Evolutionary conservation across 306 rosid genomes (phyloP).

Genomic region (Medicago lupulina): DNA sequence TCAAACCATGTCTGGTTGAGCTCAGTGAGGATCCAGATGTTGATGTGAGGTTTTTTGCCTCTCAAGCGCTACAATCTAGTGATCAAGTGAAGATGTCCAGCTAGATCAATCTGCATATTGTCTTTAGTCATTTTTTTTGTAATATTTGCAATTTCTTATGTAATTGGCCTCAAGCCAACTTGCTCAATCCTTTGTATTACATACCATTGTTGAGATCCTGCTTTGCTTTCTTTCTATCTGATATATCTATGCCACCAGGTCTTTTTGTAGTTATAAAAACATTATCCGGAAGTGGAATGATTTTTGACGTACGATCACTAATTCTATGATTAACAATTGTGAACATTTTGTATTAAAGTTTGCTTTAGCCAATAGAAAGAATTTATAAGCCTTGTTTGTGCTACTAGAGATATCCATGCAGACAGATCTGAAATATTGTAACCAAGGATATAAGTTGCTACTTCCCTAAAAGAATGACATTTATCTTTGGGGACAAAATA

Average conservation of each 20-base stretch:
- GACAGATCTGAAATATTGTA: no score
- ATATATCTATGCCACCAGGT: constrained; percentile 34
- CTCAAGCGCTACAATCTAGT: constrained; percentile 85
- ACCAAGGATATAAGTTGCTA: no score
- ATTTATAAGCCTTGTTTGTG: constrained; percentile 17
- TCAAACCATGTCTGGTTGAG: constrained; percentile 89
- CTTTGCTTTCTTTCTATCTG: constrained; percentile 32
- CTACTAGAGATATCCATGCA: not conserved
- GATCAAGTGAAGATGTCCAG: constrained; percentile 79
- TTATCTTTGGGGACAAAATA: not conserved
- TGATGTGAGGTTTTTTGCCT: constrained; percentile 92
- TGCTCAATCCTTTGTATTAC: constrained; percentile 41
- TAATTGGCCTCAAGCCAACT: constrained; percentile 38
- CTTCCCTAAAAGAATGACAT: no score
- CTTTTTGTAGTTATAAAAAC: constrained; percentile 34
- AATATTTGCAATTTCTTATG: constrained; percentile 32
- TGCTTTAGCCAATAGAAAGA: constrained; percentile 15
- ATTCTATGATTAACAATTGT: constrained; percentile 38
- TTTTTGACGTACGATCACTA: constrained; percentile 39
- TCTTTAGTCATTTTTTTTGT: constrained; percentile 21
- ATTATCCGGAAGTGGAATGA: constrained; percentile 37
- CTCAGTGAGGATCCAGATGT: constrained; percentile 98
- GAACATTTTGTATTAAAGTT: constrained; percentile 34
- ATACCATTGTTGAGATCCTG: constrained; percentile 40
- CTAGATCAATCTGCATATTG: constrained; percentile 53